Conservation (phyloP, 2,329 filamentous ascomycete species). For the Aciculosporium take region DNA sequence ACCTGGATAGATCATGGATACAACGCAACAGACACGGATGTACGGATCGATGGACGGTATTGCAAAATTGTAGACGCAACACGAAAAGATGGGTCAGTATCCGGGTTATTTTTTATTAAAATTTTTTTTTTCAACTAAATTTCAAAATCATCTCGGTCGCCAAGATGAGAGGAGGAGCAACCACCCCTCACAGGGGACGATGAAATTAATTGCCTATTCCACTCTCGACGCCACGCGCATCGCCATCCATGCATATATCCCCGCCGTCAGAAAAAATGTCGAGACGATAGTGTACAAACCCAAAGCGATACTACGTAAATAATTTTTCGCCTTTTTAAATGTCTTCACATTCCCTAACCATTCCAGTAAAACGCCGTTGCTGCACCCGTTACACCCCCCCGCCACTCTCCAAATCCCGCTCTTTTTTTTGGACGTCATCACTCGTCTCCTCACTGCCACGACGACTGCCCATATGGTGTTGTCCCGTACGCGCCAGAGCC, state of each 20-base stretch:
- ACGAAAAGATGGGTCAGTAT: no score
- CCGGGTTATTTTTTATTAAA: no score
- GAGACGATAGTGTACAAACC: conserved; percentile 3
- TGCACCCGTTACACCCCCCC: neutral
- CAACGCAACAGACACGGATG: no score
- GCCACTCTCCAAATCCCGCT: neutral
- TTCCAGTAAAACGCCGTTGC: conserved; percentile 6
- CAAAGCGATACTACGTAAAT: conserved; percentile 1
- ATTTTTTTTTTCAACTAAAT: neutral
- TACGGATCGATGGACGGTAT: no score
- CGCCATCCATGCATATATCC: no score
- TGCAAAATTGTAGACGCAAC: no score
- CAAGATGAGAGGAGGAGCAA: neutral
- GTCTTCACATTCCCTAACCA: neutral
- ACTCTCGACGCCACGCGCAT: neutral
- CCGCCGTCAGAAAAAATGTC: no score
- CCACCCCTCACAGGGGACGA: neutral
- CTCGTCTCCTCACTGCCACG: conserved; percentile 28
- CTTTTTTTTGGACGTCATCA: neutral
- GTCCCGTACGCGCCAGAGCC: conserved; percentile 29
- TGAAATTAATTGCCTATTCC: neutral
- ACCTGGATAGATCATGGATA: no score
- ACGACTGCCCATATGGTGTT: conserved; percentile 32
- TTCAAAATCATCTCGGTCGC: neutral
- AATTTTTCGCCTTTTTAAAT: neutral